A percentile compares a stretch with the other conserved stretches of the same genome.
phyloP scores from a whole-genome alignment of 2,329 filamentous ascomycete genomes.

The Chalaropsis ovoidea region DNA sequence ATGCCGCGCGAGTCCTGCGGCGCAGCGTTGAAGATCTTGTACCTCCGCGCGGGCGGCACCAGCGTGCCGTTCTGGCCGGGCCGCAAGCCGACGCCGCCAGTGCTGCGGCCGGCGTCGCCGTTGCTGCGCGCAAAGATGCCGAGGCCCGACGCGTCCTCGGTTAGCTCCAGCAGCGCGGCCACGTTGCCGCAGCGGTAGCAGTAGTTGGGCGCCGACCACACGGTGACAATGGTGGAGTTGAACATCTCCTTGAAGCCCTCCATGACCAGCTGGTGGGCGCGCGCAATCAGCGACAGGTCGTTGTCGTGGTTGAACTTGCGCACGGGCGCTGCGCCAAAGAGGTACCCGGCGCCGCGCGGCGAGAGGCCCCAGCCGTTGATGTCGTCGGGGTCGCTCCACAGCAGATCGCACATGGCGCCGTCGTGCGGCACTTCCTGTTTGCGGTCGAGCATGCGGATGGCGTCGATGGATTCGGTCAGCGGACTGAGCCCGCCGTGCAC shows the following conservation, averaged over 20 bases:
- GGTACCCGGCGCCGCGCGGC: conserved; percentile 85
- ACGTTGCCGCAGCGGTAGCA: conserved; percentile 95
- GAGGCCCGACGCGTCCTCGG: conserved; percentile 70
- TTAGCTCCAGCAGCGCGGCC: conserved; percentile 84
- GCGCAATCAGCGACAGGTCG: conserved; percentile 80
- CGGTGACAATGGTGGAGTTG: conserved; percentile 85
- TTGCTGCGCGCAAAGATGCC: conserved; percentile 60
- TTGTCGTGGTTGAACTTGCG: conserved; percentile 93
- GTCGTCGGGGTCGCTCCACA: conserved; percentile 97
- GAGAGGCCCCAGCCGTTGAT: conserved; percentile 95
- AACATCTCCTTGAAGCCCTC: conserved; percentile 99
- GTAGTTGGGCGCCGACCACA: conserved; percentile 98
- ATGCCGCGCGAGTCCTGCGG: conserved; percentile 93
- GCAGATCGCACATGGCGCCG: conserved; percentile 94
- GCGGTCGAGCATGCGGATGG: conserved; percentile 85
- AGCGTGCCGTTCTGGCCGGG: conserved; percentile 38
- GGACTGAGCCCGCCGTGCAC: conserved; percentile 91
- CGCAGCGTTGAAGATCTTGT: conserved; percentile 91
- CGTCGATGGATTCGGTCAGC: conserved; percentile 85
- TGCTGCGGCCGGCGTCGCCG: conserved; percentile 55
- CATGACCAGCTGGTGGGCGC: conserved; percentile 97
- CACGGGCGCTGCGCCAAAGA: conserved; percentile 92
- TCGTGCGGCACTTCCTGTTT: conserved; percentile 98
- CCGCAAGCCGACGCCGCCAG: conserved; percentile 32
- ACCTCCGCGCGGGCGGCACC: conserved; percentile 68